phyloP scores from a whole-genome alignment of 768 basidiomycete species.

The Myochromella boudieri region DNA sequence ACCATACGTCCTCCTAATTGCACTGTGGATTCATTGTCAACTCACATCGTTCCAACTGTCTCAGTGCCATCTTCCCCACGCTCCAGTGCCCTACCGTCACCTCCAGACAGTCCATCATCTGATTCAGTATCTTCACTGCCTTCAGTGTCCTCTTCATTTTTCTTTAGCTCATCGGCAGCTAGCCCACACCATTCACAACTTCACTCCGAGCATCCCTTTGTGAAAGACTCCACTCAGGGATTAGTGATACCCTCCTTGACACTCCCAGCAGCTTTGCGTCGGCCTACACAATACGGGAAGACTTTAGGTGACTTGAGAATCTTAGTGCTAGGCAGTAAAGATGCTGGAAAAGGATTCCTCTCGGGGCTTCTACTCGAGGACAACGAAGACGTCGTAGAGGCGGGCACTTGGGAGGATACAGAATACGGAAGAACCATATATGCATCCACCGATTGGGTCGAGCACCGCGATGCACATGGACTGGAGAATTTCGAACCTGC shows the following conservation, averaged over 20 bases:
- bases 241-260: constrained; percentile 71
- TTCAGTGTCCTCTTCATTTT: constrained; percentile 72
- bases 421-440: constrained; percentile 43
- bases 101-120: constrained; percentile 60
- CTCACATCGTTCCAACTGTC: constrained; percentile 13
- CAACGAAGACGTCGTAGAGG: constrained; percentile 69
- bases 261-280: constrained; percentile 59
- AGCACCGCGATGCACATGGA: constrained; percentile 63
- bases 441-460: constrained; percentile 74
- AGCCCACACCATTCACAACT: constrained; percentile 57
- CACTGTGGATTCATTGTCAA: constrained; percentile 14
- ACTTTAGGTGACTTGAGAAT: constrained; percentile 62
- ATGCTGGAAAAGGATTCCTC: constrained; percentile 44
- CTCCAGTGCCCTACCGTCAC: constrained; percentile 52
- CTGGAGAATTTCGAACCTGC: constrained; percentile 65
- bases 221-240: constrained; percentile 43
- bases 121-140: constrained; percentile 70
- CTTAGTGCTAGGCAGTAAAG: constrained; percentile 50
- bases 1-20: constrained; percentile 35
- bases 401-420: constrained; percentile 55
- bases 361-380: constrained; percentile 54
- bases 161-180: constrained; percentile 73
- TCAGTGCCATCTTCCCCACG: constrained; percentile 49
- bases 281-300: constrained; percentile 68
- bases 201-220: constrained; percentile 33